Evolutionary conservation across 2,329 filamentous ascomycete genomes (phyloP).

Genomic region (Talaromyces piceae): DNA sequence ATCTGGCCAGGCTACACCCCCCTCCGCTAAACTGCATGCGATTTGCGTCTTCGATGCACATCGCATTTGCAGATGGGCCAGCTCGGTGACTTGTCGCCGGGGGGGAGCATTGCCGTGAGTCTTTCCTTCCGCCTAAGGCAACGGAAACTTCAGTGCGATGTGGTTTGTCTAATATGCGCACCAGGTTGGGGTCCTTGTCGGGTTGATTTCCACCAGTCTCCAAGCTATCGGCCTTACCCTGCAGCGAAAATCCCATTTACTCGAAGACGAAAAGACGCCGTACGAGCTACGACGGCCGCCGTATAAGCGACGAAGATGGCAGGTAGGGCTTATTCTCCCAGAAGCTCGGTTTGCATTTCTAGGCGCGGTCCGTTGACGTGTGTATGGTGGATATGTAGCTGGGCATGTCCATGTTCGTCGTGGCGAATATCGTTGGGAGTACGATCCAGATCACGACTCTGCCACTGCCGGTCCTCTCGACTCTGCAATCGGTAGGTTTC

Average conservation of each 20-base stretch:
- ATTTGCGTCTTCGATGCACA: slow-evolving; percentile 25
- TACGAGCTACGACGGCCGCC: slow-evolving; percentile 76
- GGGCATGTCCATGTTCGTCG: slow-evolving; percentile 94
- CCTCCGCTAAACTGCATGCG: slow-evolving; percentile 10
- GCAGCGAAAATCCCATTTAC: slow-evolving; percentile 94
- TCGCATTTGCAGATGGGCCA: slow-evolving; percentile 53
- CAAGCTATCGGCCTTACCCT: slow-evolving; percentile 92
- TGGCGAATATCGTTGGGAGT: slow-evolving; percentile 89
- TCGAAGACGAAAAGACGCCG: slow-evolving; percentile 85
- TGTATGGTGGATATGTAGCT: slow-evolving; percentile 37
- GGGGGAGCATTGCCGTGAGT: slow-evolving; percentile 68
- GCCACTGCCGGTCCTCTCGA: slow-evolving; percentile 87
- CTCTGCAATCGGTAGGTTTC: slow-evolving; percentile 66
- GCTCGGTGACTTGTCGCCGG: slow-evolving; percentile 68
- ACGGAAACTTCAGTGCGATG: neutral
- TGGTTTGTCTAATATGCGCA: neutral
- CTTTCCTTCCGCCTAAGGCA: slow-evolving; percentile 6
- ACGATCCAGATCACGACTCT: slow-evolving; percentile 96
- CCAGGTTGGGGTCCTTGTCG: slow-evolving; percentile 86
- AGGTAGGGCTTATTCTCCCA: slow-evolving; percentile 40
- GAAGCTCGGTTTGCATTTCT: neutral
- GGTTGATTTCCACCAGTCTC: slow-evolving; percentile 84
- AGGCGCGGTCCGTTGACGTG: slow-evolving; percentile 12
- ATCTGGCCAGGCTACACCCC: slow-evolving; percentile 2
- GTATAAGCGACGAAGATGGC: slow-evolving; percentile 87